Conservation (phyloP, 306 rosid genomes). For the Mimosa bimucronata region DNA sequence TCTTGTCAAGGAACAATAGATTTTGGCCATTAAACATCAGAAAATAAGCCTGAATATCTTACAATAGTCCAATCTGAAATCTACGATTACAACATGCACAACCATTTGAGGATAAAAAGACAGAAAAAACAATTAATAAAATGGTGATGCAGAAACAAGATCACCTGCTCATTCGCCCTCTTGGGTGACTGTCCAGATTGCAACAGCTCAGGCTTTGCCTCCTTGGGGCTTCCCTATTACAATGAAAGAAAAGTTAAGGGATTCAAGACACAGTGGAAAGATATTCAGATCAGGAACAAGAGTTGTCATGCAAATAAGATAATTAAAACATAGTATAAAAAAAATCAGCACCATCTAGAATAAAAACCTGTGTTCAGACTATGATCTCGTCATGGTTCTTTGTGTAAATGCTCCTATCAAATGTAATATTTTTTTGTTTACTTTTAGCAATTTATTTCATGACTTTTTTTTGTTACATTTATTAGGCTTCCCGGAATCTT, state of each 20-base stretch:
- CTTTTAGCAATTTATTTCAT: neutral
- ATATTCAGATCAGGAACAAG: conserved; percentile 5
- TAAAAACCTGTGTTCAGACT: neutral
- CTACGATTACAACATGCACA: neutral
- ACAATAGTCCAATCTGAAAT: neutral
- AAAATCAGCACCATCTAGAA: conserved; percentile 9
- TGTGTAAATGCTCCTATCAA: neutral
- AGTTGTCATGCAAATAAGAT: conserved; percentile 17
- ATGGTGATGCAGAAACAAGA: neutral
- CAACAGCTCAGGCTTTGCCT: conserved; percentile 49
- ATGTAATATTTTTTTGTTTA: neutral
- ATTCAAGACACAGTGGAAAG: neutral
- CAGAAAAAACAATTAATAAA: neutral
- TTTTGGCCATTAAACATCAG: conserved; percentile 12
- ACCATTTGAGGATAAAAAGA: neutral
- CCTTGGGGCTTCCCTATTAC: conserved; percentile 57
- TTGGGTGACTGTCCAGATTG: conserved; percentile 44
- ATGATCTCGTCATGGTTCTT: neutral
- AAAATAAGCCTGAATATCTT: conserved; percentile 27
- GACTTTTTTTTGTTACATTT: neutral
- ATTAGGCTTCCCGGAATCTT: neutral
- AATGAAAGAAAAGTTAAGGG: conserved; percentile 8
- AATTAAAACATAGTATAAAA: conserved; percentile 5
- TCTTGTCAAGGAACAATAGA: conserved; percentile 3
- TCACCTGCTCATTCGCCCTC: conserved; percentile 57